These are phyloP conservation scores for Pyricularia sp. DNA, from an alignment of 2,329 filamentous ascomycete genomes.

Conservation along the genomic window DNA sequence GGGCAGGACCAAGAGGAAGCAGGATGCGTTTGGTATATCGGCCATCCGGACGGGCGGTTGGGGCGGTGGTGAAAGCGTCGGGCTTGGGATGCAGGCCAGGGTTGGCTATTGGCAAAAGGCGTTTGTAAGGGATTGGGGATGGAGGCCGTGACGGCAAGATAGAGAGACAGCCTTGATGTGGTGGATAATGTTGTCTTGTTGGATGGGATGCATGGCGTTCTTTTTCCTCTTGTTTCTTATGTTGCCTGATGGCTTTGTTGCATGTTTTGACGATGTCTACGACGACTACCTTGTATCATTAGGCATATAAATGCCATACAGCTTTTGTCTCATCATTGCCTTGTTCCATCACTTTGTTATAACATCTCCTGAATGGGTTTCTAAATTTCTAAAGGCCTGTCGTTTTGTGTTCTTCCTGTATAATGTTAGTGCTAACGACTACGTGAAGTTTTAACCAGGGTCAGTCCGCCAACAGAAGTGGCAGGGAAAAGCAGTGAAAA, in stretches of 20 bases:
- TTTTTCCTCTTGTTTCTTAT: background rate
- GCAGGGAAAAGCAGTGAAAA: too few species aligned
- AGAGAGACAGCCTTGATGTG: too few species aligned
- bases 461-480: too few species aligned
- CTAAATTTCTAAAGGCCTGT: too few species aligned
- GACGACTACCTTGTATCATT: background rate
- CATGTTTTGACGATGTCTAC: background rate
- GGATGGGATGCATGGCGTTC: background rate
- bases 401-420: too few species aligned
- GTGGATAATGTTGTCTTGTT: background rate
- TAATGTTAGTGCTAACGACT: too few species aligned
- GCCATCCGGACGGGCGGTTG: slow-evolving; percentile 12
- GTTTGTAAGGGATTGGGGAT: slow-evolving; percentile 11
- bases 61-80: slow-evolving; percentile 12
- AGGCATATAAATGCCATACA: background rate
- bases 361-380: background rate
- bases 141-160: slow-evolving; percentile 7
- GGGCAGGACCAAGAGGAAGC: slow-evolving; percentile 2
- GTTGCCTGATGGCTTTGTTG: background rate
- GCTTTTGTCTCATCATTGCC: background rate
- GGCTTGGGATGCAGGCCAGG: slow-evolving; percentile 12
- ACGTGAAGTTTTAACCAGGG: too few species aligned
- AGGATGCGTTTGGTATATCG: slow-evolving; percentile 10
- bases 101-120: slow-evolving; percentile 9
- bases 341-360: background rate